phyloP scores from a whole-genome alignment of 257 asterid genomes.

The Solanum rostratum region DNA sequence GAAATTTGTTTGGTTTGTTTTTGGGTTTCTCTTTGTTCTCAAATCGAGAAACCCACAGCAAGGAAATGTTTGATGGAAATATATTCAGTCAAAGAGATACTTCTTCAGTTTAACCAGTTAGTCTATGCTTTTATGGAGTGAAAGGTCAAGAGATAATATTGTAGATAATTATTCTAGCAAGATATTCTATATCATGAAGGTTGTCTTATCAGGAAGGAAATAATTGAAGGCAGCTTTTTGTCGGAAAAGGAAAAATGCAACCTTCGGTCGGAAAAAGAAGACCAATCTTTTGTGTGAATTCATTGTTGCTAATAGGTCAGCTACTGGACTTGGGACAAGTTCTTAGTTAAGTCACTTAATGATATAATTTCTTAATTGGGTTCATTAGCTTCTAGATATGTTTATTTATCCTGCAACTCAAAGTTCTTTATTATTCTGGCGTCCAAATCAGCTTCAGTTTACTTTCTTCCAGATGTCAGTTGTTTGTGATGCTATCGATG shows the following conservation, averaged over 20 bases:
- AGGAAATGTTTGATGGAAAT: neutral
- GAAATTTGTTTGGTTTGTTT: too few species aligned
- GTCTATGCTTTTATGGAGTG: neutral
- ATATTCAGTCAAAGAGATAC: neutral
- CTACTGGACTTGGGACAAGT: neutral
- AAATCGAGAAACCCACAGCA: too few species aligned
- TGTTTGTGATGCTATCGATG: neutral
- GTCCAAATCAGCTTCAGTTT: neutral
- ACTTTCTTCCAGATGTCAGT: neutral
- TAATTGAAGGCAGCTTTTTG: neutral
- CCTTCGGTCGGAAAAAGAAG: neutral
- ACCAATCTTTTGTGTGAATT: neutral
- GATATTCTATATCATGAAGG: neutral
- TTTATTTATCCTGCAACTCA: neutral
- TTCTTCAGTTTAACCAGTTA: neutral
- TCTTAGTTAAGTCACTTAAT: neutral
- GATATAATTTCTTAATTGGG: neutral
- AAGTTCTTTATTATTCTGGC: neutral
- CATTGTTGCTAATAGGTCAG: neutral
- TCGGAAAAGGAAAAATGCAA: neutral
- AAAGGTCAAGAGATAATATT: neutral
- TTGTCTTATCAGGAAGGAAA: neutral
- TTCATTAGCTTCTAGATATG: neutral
- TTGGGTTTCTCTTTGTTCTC: too few species aligned
- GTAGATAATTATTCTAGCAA: neutral